Evolutionary conservation across 1,139 yeast species (phyloP), one percentile per base, ranked within the genome.

Genomic region (Yamadazyma atlantica): DNA sequence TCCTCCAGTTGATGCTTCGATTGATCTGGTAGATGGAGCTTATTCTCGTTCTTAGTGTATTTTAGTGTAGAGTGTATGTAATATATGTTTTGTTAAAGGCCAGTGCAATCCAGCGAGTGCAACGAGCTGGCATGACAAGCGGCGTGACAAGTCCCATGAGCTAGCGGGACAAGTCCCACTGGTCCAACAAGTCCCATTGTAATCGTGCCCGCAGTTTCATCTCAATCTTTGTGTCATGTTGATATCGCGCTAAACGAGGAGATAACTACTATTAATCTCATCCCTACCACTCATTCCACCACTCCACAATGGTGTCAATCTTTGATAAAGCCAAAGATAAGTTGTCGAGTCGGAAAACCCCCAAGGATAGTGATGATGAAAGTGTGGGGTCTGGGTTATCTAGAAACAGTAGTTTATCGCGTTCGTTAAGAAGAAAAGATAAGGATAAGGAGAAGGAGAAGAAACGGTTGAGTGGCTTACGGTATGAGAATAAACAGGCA

Each of bases 1-100:
- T 36, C 55, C 66, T 3, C 64, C 61, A 17, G 71, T 68, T 17
- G 73, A 67, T 47, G 66, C 73, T 23, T 56, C 64, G 34, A 66
- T 69, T 42, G 76, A 70, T 46, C 73, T 75, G 43, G 74, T 70
- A 32, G 74, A 68, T 46, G 71, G 73, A 6, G 21, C 28, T 21
- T 33, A 30, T 29, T 28, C 30, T 15, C 15, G 27, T 14, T 30
- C 27, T 19, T 30, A 22, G 12, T 30, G 25, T 21, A 30, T 23
- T 30, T 30, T 30, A 23, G 27, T 30, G 26, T 30, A 16, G 10
- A 4, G n/a, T n/a, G 6, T 8, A 14, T 17, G 9, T 10, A 9
- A 27, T 14, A 15, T 9, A 30, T 30, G 33, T 30, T 18, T n/a
- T 30, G 6, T 30, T 30, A 28, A 7, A n/a, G 27, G 5, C 13